Conservation (phyloP, 805 yeast species). For the Wickerhamiella bombiphila region DNA sequence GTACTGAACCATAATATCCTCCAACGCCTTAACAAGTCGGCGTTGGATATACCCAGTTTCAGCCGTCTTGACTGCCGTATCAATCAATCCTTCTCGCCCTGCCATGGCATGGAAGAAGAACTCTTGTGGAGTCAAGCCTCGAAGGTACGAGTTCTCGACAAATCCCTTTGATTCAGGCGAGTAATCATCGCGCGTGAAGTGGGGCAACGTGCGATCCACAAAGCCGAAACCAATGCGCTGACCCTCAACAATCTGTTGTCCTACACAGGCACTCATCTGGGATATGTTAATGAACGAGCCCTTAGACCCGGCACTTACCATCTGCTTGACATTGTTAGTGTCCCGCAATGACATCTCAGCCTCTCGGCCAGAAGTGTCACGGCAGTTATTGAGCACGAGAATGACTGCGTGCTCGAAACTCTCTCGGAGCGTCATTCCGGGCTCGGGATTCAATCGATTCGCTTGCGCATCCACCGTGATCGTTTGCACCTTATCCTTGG, state of each 20-base stretch:
- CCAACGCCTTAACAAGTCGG: conserved; percentile 91
- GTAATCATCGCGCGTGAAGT: conserved; percentile 95
- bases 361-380: conserved; percentile 98
- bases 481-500: conserved; percentile 87
- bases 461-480: conserved; percentile 86
- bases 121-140: conserved; percentile 98
- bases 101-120: conserved; percentile 99
- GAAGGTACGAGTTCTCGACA: conserved; percentile 88
- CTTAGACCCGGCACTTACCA: conserved; percentile 98
- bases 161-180: conserved; percentile 98
- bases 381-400: conserved; percentile 88
- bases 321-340: conserved; percentile 90
- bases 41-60: conserved; percentile 98
- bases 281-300: conserved; percentile 98
- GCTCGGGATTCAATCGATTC: conserved; percentile 80
- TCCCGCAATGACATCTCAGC: conserved; percentile 95
- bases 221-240: conserved; percentile 97
- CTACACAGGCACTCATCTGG: conserved; percentile 99
- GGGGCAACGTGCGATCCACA: conserved; percentile 91
- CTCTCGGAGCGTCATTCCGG: conserved; percentile 99
- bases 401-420: conserved; percentile 96
- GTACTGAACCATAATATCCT: conserved; percentile 94
- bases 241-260: conserved; percentile 99
- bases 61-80: conserved; percentile 98
- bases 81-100: conserved; percentile 99